Evolutionary conservation across 1,139 yeast species (phyloP), one percentile per base, ranked within the genome.

Genomic region (Yamadazyma kanchanaburiensis): DNA sequence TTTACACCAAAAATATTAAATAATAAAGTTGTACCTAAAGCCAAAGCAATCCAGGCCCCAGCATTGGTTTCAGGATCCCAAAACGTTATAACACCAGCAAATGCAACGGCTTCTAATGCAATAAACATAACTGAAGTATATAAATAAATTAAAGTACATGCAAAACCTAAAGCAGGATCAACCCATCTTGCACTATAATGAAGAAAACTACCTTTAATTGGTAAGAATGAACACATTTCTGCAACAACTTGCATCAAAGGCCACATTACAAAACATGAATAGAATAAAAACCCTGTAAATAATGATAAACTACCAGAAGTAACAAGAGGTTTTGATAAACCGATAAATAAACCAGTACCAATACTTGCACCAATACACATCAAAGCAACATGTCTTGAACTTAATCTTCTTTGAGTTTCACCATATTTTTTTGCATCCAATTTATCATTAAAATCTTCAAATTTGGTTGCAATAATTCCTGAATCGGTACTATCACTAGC

Each of bases 291-390:
- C 6, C 64, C 69, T 3, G 60, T 38, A 32, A 64, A 60, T 25
- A 64, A 50, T 9, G 68, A 53, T 13, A 63, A 46, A n/a, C 66
- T 54, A 7, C 71, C 71, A 6, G 61, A 51, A 3, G 53, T 50
- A 32, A 51, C 52, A 32, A 64, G 51, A 2, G 69, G 68, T 3
- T 53, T 33, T 12, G 58, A 48, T 28, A 63, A 43, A 12, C 70
- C 68, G 21, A 64, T 49, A 42, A 64, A 69, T 26, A 70, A 51
- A 30, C 77, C 77, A 3, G 74, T 62, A 18, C 77, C 76, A 27
- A 71, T 67, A 33, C 68, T 55, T 33, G 71, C 74, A n/a, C 77
- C 77, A 27, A 72, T 64, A 28, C 71, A 66, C 59, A 72, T 66
- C 43, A 72, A 58, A 25, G 66, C 55, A 13, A 72, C 64, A 47